Percentiles rank a stretch among this genome's conserved stretches.
Conservation (phyloP, 257 asterid species). For the Scutellaria galericulata region DNA sequence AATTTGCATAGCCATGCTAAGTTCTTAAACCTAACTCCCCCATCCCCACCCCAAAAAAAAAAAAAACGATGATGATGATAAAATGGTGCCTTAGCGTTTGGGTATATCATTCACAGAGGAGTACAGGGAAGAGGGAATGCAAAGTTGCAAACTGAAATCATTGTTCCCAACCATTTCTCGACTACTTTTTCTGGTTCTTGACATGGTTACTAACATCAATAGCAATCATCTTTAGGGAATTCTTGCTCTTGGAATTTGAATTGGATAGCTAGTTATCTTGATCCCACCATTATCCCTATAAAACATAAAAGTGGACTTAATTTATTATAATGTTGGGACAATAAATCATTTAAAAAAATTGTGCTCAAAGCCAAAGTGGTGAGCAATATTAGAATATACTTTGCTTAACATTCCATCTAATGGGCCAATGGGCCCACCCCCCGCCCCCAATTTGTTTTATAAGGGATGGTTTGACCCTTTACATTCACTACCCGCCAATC, state of each 20-base stretch:
- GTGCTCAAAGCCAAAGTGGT: background rate
- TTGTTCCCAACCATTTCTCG: background rate
- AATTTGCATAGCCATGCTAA: slow-evolving; percentile 5
- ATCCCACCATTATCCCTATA: slow-evolving; percentile 1
- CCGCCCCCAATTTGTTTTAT: too few relatives aligned
- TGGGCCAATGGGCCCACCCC: background rate
- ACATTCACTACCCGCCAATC: too few relatives aligned
- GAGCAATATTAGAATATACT: background rate
- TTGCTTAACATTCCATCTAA: background rate
- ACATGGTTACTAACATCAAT: background rate
- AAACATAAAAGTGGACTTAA: too few relatives aligned
- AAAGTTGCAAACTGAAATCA: background rate
- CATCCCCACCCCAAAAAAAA: background rate
- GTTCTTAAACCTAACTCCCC: background rate
- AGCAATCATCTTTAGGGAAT: background rate
- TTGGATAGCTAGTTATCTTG: background rate
- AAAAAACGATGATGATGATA: too few relatives aligned
- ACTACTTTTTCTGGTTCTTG: slow-evolving; percentile 17
- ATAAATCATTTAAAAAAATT: background rate
- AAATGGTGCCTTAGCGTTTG: background rate
- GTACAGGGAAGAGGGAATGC: background rate
- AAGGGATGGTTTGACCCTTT: too few relatives aligned
- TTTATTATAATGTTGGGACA: background rate
- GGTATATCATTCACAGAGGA: background rate
- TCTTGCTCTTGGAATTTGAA: slow-evolving; percentile 1